Percentiles rank a stretch among this genome's conserved stretches.
phyloP scores from a whole-genome alignment of 2,329 filamentous ascomycete species.

The Penicillium palitans region DNA sequence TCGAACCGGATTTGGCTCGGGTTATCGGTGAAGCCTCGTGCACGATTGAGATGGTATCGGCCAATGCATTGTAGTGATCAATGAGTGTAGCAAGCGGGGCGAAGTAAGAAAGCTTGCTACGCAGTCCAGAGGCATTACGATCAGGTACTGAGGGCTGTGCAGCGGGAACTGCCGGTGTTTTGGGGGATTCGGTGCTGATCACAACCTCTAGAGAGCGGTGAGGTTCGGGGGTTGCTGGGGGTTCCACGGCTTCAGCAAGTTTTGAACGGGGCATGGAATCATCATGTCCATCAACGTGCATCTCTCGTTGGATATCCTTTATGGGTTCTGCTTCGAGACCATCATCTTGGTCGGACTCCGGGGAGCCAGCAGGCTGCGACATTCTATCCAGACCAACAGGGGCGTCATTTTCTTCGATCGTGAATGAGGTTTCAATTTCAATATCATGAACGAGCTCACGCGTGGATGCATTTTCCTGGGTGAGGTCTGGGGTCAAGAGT shows the following conservation, averaged over 20 bases:
- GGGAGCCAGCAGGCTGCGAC: not conserved
- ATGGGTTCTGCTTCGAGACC: not conserved
- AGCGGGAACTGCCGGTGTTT: slow-evolving; percentile 4
- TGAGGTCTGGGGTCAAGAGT: slow-evolving; percentile 25
- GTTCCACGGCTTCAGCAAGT: not conserved
- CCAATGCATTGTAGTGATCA: slow-evolving; percentile 42
- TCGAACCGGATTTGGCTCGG: slow-evolving; percentile 39
- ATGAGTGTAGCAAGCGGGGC: slow-evolving; percentile 44
- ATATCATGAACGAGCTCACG: not conserved
- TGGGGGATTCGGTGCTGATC: not conserved
- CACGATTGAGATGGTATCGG: slow-evolving; percentile 47
- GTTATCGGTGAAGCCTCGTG: slow-evolving; percentile 32
- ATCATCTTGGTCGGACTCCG: not conserved
- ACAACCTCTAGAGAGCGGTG: slow-evolving; percentile 1
- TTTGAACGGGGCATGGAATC: not conserved
- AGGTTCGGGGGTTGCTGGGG: not conserved
- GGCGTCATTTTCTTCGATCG: not conserved
- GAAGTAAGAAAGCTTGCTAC: slow-evolving; percentile 47
- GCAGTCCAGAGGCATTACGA: slow-evolving; percentile 38
- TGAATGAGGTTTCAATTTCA: not conserved
- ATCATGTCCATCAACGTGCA: not conserved
- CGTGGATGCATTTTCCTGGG: slow-evolving; percentile 20
- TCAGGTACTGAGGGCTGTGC: slow-evolving; percentile 14
- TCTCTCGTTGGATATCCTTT: not conserved
- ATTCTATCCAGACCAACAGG: not conserved